Conservation (phyloP, 805 yeast species). For the Hanseniaspora meyeri region DNA sequence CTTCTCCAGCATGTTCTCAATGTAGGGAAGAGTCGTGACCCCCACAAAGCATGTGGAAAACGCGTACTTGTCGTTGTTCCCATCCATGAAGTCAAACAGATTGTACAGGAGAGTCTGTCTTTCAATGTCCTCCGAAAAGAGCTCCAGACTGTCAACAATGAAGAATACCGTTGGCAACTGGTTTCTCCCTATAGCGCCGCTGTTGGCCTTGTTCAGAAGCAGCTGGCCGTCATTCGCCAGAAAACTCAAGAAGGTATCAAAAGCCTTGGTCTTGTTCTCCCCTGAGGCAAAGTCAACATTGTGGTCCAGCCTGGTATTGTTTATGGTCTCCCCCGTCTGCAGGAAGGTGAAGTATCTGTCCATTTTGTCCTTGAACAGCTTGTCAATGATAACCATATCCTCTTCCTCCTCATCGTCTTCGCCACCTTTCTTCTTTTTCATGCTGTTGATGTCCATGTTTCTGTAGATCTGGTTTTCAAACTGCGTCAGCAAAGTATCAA, state of each 20-base stretch:
- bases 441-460: slow-evolving; percentile 6
- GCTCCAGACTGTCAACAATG: slow-evolving; percentile 74
- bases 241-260: slow-evolving; percentile 10
- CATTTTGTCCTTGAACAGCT: slow-evolving; percentile 11
- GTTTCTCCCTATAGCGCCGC: slow-evolving; percentile 24
- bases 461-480: slow-evolving; percentile 12
- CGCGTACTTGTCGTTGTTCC: slow-evolving; percentile 38
- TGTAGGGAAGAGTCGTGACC: slow-evolving; percentile 56
- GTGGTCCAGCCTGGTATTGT: background rate
- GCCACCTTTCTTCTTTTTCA: background rate
- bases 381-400: slow-evolving; percentile 6
- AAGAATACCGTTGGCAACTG: slow-evolving; percentile 45
- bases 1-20: slow-evolving; percentile 75
- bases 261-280: slow-evolving; percentile 12
- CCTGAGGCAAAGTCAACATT: background rate
- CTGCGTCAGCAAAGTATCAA: background rate
- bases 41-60: slow-evolving; percentile 77
- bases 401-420: background rate
- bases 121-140: slow-evolving; percentile 47
- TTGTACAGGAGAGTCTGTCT: slow-evolving; percentile 81
- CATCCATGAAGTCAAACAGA: slow-evolving; percentile 60
- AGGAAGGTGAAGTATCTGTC: slow-evolving; percentile 6
- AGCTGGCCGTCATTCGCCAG: slow-evolving; percentile 16
- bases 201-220: slow-evolving; percentile 21
- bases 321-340: background rate